phyloP scores from a whole-genome alignment of 441 rosid genomes.

The Croton setiger region DNA sequence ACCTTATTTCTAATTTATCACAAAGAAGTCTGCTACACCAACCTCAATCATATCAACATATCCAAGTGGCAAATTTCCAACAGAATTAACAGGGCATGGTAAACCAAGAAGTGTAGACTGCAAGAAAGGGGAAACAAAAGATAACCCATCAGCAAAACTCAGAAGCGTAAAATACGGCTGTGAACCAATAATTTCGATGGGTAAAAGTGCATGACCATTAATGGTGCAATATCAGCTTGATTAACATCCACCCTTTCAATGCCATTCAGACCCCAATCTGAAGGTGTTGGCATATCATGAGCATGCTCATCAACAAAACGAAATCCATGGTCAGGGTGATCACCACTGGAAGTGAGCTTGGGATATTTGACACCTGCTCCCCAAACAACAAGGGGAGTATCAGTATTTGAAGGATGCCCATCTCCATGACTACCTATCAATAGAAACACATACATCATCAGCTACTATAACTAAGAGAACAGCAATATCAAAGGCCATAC shows the following conservation, averaged over 20 bases:
- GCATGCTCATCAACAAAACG: conserved; percentile 83
- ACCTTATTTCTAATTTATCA: neutral
- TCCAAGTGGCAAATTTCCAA: conserved; percentile 90
- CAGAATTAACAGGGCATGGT: conserved; percentile 93
- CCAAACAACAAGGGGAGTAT: conserved; percentile 98
- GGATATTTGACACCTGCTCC: conserved; percentile 91
- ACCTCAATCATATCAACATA: conserved; percentile 74
- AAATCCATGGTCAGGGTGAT: conserved; percentile 54
- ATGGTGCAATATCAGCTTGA: conserved; percentile 97
- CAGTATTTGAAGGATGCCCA: conserved; percentile 94
- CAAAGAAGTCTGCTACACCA: conserved; percentile 22
- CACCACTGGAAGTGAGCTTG: conserved; percentile 33
- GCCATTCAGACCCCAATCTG: conserved; percentile 71
- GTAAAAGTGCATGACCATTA: conserved; percentile 65
- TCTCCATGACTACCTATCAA: conserved; percentile 92
- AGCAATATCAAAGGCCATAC: conserved; percentile 12
- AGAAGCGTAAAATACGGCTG: conserved; percentile 15
- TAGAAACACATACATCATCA: conserved; percentile 25
- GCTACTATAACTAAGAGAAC: conserved; percentile 1
- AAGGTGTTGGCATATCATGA: conserved; percentile 85
- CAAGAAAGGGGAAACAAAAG: conserved; percentile 29
- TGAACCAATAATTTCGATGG: conserved; percentile 11
- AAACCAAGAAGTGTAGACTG: conserved; percentile 95
- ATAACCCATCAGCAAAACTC: conserved; percentile 11
- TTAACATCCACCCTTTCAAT: conserved; percentile 95